Base-by-base conservation (phyloP, 2,329 filamentous ascomycete genomes). In the Fusarium xyrophilum region DNA sequence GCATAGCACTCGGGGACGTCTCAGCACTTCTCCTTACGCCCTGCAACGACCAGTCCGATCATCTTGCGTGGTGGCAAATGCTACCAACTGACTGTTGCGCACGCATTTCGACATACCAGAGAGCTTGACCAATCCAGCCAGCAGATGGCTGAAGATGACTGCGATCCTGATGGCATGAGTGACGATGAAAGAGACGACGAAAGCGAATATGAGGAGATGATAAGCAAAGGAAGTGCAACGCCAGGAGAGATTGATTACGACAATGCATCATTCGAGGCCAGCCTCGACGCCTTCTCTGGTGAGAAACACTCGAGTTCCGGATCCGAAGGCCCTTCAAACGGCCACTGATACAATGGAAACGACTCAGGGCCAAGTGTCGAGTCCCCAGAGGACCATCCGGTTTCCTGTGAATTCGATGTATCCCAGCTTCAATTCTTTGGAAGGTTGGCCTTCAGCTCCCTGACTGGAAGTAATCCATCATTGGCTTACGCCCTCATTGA, bases 61-160 rank as follows among this genome's bases (percentile, higher is more conserved):
- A 27, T 27, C 0, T 27, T 27, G 0, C 23, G 14, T 0, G 40
- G 0, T 5, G 40, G 2, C 0, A 14, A 0, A 27, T 43, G 23
- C 40, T 43, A 14, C 12, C 40, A 43, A 8, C 7, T 42, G 0
- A 25, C 39, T 13, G 39, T 42, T 42, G 39, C 39, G 1, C 39
- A 42, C 7, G 23, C 2, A 25, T 42, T 42, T 5, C 21, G 39
- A 13, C 2, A 42, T 0, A 25, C 7, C 2, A 42, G 7, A 0
- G 23, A 42, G 23, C 1, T 9, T 0, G 15, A 25, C 1, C 15
- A 4, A 21, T 21, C 3, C 39, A 3, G 0, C 39, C 39, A 13
- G 11, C 23, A 25, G 15, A 9, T 42, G 5, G 7, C 11, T 19
- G 39, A 13, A 19, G 23, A 42, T 1, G 15, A 42, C 2, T 42